Evolutionary conservation across 192 early-diverging fungal species (phyloP).

Genomic region (Backusella liffmaniae): DNA sequence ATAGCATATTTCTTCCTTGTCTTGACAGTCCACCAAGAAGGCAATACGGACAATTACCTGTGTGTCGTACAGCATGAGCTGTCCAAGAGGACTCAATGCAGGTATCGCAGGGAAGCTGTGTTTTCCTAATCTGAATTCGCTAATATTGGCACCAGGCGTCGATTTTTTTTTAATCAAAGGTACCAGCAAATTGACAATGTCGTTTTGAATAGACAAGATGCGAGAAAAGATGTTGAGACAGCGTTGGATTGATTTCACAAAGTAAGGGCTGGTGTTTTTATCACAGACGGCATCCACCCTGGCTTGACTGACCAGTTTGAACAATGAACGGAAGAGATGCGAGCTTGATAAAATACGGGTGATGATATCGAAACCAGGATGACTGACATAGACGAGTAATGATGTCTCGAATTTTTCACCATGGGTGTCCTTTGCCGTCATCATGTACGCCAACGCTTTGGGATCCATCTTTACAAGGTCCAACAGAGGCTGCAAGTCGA

Average conservation of each 20-base stretch:
- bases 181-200: slow-evolving; percentile 65
- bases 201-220: slow-evolving; percentile 71
- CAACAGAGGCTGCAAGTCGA: slow-evolving; percentile 63
- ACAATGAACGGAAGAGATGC: slow-evolving; percentile 65
- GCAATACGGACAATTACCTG: slow-evolving; percentile 73
- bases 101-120: slow-evolving; percentile 32
- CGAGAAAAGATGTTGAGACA: slow-evolving; percentile 64
- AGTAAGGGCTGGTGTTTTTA: slow-evolving; percentile 24
- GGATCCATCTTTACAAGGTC: slow-evolving; percentile 10
- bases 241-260: slow-evolving; percentile 39
- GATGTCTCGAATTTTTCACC: not conserved
- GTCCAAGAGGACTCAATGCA: slow-evolving; percentile 72
- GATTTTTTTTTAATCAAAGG: slow-evolving; percentile 51
- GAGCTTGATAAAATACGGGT: slow-evolving; percentile 75
- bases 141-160: not conserved
- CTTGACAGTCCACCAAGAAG: slow-evolving; percentile 63
- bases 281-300: slow-evolving; percentile 14
- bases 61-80: slow-evolving; percentile 71
- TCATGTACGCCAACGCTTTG: not conserved
- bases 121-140: not conserved
- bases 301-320: slow-evolving; percentile 56
- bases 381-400: slow-evolving; percentile 32
- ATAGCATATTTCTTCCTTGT: slow-evolving; percentile 71
- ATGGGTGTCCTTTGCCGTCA: not conserved
- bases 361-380: slow-evolving; percentile 87